Evolutionary conservation across 1,284 basidiomycete genomes (phyloP).

Genomic region (Takashimella tepidaria): DNA sequence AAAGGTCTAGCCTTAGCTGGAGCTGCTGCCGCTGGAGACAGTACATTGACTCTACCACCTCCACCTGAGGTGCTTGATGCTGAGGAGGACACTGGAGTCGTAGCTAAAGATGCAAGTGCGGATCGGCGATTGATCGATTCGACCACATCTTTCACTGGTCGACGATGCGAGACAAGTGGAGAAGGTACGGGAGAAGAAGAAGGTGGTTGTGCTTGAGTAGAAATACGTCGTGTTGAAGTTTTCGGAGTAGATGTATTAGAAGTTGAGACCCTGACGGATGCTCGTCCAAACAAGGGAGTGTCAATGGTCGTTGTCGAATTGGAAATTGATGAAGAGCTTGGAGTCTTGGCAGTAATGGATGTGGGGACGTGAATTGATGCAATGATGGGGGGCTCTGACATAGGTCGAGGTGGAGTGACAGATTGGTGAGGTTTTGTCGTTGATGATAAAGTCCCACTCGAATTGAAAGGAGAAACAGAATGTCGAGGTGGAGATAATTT

Average conservation of each 20-base stretch:
- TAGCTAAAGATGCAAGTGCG: not conserved
- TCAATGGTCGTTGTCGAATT: not conserved
- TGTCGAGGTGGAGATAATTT: conserved; percentile 6
- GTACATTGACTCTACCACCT: no score
- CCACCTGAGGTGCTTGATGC: no score
- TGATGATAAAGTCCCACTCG: not conserved
- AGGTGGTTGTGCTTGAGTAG: not conserved
- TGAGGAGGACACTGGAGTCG: not conserved
- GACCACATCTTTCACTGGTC: conserved; percentile 36
- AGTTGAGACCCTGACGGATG: no score
- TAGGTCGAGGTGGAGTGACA: not conserved
- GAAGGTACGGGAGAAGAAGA: not conserved
- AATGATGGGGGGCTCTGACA: not conserved
- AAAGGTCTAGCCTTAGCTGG: not conserved
- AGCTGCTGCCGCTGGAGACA: no score
- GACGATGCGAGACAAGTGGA: conserved; percentile 20
- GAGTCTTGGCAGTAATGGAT: not conserved
- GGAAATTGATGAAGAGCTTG: not conserved
- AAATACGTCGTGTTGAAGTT: not conserved
- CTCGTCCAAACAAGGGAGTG: no score
- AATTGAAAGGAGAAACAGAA: conserved; percentile 15
- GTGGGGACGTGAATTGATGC: not conserved
- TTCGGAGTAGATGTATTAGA: no score
- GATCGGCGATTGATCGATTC: conserved; percentile 30
- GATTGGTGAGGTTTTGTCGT: no score